Evolutionary conservation across 345 rosid genomes (phyloP), one percentile per base, ranked within the genome.

Genomic region (Hypericum androsaemum): DNA sequence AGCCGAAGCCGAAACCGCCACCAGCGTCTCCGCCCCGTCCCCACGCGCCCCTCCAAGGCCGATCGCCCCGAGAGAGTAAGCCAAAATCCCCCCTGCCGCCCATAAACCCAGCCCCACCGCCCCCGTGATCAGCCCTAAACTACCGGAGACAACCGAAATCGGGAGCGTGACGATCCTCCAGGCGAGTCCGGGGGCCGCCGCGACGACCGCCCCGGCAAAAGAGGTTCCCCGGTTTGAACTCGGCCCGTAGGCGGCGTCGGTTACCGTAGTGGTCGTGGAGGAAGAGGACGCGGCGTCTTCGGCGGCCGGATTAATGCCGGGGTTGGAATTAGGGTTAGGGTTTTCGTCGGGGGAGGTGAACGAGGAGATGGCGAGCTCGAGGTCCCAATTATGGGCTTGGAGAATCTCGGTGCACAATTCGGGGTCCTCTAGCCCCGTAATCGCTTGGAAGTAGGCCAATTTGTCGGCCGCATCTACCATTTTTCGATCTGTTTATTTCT

Each of bases 361-460:
- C 9, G 97, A 74, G 57, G 95, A 80, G 82, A 94, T 72, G 56
- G 99, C 99, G 56, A 88, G 97, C 65, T 94, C 99, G 12, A 94
- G 78, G 82, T 94, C 97, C 97, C 99, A 85, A 53, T 76, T 78
- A 68, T 94, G 95, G 39, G 99, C 97, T 60, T 79, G 90, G 37
- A 94, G 99, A 71, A 88, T 85, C 72, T 94, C 97, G 0, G 87
- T 86, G 50, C 99, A 94, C 63, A 94, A 75, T 67, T 83, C 97
- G 58, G 75, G 65, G 69, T 94, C 99, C 60, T 88, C 87, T 32
- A 94, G 76, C 54, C 99, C 99, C 3, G 99, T 94, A 53, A 88
- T 74, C 62, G 85, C 94, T 72, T 80, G 99, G 61, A 94, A 94
- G 74, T 79, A 79, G 51, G 87, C 85, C 54, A 94, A 69, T 75